Evolutionary conservation across 257 asterid genomes (phyloP).

Genomic region (Pogostemon cablin): DNA sequence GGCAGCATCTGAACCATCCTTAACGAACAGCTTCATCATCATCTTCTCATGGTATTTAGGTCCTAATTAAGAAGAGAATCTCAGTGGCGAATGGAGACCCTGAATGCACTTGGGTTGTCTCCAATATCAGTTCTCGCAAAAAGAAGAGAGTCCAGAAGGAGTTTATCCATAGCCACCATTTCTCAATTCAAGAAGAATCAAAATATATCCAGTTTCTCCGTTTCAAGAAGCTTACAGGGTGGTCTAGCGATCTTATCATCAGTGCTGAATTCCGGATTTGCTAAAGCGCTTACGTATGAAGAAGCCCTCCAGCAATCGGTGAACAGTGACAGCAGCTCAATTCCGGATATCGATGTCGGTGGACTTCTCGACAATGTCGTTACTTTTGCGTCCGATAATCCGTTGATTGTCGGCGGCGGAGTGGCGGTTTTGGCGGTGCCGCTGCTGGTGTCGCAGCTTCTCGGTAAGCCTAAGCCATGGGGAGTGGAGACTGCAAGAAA

Average conservation of each 20-base stretch:
- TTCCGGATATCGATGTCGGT: constrained; percentile 51
- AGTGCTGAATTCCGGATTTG: constrained; percentile 47
- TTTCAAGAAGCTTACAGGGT: constrained; percentile 54
- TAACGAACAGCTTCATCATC: constrained; percentile 20
- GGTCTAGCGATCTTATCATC: constrained; percentile 64
- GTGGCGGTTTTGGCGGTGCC: constrained; percentile 66
- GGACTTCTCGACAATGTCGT: constrained; percentile 54
- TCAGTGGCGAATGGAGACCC: constrained; percentile 70
- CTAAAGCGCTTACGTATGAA: constrained; percentile 78
- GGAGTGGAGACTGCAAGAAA: constrained; percentile 80
- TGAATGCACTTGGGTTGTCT: constrained; percentile 71
- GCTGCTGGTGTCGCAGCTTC: constrained; percentile 61
- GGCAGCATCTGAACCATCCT: constrained; percentile 10
- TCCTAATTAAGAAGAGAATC: constrained; percentile 26
- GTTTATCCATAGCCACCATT: constrained; percentile 33
- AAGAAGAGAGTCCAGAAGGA: constrained; percentile 56
- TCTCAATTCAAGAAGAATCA: constrained; percentile 56
- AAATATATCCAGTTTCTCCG: constrained; percentile 29
- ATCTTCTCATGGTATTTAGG: constrained; percentile 27
- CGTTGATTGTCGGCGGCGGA: constrained; percentile 66
- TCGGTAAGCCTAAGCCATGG: constrained; percentile 74
- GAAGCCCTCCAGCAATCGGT: constrained; percentile 76
- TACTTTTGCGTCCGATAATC: constrained; percentile 68
- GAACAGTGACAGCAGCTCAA: constrained; percentile 29
- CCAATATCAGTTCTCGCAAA: constrained; percentile 79